Percentiles rank a stretch among this genome's conserved stretches.
phyloP scores from a whole-genome alignment of 345 rosid species.

The Syzygium jambos region DNA sequence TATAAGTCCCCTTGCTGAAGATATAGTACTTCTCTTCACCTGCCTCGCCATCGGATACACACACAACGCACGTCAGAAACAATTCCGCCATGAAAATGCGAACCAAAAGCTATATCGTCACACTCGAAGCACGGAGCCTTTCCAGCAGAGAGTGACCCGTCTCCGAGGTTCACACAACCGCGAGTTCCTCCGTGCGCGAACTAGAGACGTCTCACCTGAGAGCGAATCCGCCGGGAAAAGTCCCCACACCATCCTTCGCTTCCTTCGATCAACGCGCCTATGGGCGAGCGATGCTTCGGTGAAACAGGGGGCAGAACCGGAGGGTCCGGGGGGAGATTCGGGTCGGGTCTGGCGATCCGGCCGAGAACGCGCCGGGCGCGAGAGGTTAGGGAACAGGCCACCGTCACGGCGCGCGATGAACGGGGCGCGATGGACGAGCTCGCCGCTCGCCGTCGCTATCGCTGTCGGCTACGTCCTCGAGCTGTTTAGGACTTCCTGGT shows the following conservation, averaged over 20 bases:
- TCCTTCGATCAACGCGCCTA: neutral
- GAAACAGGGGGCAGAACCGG: neutral
- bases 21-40: slow-evolving; percentile 69
- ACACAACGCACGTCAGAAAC: neutral
- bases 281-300: neutral
- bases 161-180: neutral
- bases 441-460: neutral
- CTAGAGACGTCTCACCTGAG: slow-evolving; percentile 28
- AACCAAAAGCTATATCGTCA: neutral
- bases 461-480: neutral
- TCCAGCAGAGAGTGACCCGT: neutral
- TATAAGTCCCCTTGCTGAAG: slow-evolving; percentile 47
- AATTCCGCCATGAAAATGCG: neutral
- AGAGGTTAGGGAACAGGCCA: neutral
- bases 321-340: neutral
- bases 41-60: slow-evolving; percentile 5
- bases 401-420: neutral
- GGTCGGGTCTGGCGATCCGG: neutral
- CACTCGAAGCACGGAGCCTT: neutral
- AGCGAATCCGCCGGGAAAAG: slow-evolving; percentile 64
- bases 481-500: neutral
- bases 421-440: neutral
- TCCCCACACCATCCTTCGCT: slow-evolving; percentile 71
- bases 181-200: neutral
- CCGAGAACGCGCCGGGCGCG: neutral